Base-by-base conservation (phyloP, 2,329 filamentous ascomycete genomes). In the Diplodia intermedia region DNA sequence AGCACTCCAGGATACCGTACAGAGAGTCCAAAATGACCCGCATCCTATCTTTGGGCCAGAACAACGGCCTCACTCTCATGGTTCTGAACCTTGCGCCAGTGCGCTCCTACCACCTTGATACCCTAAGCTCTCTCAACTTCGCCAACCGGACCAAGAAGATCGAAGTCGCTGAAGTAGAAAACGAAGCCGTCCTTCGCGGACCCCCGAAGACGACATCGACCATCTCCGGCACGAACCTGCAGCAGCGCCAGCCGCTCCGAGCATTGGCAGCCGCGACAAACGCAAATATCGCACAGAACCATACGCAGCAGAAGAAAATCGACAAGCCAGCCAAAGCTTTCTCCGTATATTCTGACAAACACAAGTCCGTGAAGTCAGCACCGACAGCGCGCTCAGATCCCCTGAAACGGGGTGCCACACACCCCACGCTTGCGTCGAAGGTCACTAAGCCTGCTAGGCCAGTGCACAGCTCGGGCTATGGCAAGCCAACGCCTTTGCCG, bases 11-110 rank as follows among this genome's bases (percentile, higher is more conserved):
- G 40, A 94, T 98, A 74, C 94, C 95, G 0, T 98, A 97, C 78
- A 87, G 94, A 68, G 94, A 97, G 77, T 95, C 91, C 66, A 97
- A 98, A 83, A 97, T 98, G 94, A 98, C 95, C 0, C 88, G 94
- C 56, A 97, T 98, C 67, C 81, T 98, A 31, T 94, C 91, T 0
- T 82, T 98, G 9, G 94, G 94, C 2, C 94, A 97, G 81, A 97
- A 98, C 81, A 93, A 97, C 71, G 94, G 95, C 62, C 88, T 97
- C 72, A 97, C 94, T 0, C 87, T 98, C 75, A 98, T 98, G 95
- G 95, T 98, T 69, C 84, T 98, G 47, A 98, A 98, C 75, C 86
- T 98, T 2, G 92, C 94, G 0, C 94, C 95, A 0, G 86, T 96
- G n/a, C 89, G 92, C 70, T 93, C 92, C 73, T 98, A 97, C 76